A percentile compares a stretch with the other conserved stretches of the same genome.
Evolutionary conservation across 192 early-diverging fungal species (phyloP).

Genomic region (Geranomyces variabilis): DNA sequence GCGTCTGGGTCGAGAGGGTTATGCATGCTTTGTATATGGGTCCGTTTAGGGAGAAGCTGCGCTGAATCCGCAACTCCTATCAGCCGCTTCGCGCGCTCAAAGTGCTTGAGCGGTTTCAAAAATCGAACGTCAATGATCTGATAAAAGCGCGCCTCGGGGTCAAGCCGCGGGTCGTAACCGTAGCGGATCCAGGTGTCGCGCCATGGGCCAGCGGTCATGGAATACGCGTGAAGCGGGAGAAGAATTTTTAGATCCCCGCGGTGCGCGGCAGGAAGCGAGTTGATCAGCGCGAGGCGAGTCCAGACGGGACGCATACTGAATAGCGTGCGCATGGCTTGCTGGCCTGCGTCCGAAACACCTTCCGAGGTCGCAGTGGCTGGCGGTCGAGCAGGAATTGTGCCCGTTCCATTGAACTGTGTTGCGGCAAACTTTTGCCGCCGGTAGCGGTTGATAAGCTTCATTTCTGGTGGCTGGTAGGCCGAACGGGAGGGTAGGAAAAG

Average conservation of each 20-base stretch:
- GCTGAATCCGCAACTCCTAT: conserved; percentile 29
- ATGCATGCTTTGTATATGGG: neutral
- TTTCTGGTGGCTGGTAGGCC: conserved; percentile 1
- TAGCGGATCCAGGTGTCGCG: conserved; percentile 45
- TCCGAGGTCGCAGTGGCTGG: neutral
- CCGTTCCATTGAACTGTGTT: neutral
- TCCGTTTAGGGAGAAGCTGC: neutral
- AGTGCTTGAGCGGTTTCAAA: conserved; percentile 25
- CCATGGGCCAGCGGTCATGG: conserved; percentile 39
- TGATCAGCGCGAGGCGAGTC: conserved; percentile 41
- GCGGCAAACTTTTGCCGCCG: conserved; percentile 23
- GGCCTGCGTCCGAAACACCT: conserved; percentile 11
- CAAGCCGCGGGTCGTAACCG: conserved; percentile 46
- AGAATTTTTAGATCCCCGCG: conserved; percentile 24
- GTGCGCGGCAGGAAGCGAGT: conserved; percentile 19
- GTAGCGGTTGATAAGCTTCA: conserved; percentile 29
- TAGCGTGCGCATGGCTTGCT: conserved; percentile 14
- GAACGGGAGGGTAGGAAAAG: neutral
- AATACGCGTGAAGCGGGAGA: conserved; percentile 36
- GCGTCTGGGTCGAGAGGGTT: no score
- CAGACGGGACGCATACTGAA: conserved; percentile 42
- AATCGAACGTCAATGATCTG: conserved; percentile 44
- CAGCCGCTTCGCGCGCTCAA: conserved; percentile 39
- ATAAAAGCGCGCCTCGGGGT: conserved; percentile 35
- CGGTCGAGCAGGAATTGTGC: conserved; percentile 11